Evolutionary conservation across 139 green algal genomes (phyloP), one percentile per base, ranked within the genome.

Genomic region (Trebouxia sp.): DNA sequence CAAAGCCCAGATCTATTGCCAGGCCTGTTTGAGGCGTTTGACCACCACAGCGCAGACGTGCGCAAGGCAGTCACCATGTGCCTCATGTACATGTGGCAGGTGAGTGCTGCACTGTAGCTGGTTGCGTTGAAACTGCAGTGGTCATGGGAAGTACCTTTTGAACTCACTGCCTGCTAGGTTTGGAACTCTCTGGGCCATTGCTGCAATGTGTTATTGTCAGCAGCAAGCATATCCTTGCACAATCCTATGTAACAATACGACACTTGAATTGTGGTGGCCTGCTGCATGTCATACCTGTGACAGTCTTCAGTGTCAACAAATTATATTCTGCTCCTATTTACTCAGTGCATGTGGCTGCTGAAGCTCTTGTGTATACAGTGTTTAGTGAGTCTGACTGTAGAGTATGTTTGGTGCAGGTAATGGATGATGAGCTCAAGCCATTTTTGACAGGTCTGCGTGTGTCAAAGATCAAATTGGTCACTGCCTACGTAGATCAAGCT

Each of bases 381-480:
- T 67, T 15, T 67, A 24, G 9, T 69, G 32, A n/a, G 5, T 11
- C 1, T 6, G 5, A 67, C 2, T 6, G 14, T 20, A 35, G 47
- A 38, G 35, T n/a, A 39, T 39, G 39, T 41, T 78, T 0, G 10
- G 6, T 41, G 53, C 75, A 85, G 82, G 75, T 78, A 12, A 62
- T 90, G 22, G 88, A 86, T 0, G 85, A 92, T 15, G 70, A 75
- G 35, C 65, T 94, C 35, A 83, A 58, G 58, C 87, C 90, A 3
- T 85, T 89, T 50, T 65, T 94, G 38, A 38, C 80, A 9, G 75
- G 62, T 32, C 89, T 94, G 51, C 81, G 80, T 5, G 76, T 80
- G 5, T 82, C 78, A 9, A 91, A 94, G 83, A 82, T 88, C 28
- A 92, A 91, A 81, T 86, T 94, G 65, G 80, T 94, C 45, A 84